Evolutionary conservation across 73 alveolate species (phyloP).

Genomic region (Tetrahymena borealis): DNA sequence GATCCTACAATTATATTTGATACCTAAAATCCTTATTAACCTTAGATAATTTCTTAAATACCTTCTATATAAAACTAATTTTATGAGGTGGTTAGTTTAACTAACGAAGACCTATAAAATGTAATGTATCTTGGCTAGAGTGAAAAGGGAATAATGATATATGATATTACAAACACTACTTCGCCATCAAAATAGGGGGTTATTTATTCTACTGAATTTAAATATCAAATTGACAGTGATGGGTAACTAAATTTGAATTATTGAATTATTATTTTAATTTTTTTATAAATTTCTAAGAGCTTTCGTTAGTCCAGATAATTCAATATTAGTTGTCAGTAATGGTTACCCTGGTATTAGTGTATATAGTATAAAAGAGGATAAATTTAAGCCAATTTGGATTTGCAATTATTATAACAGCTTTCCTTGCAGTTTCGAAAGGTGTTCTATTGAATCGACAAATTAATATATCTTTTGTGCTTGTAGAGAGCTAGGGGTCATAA

Average conservation of each 20-base stretch:
- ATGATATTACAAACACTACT: neutral
- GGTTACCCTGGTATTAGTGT: neutral
- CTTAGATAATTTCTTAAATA: neutral
- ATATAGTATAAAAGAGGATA: neutral
- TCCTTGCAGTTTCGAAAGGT: neutral
- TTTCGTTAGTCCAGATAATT: neutral
- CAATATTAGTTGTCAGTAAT: neutral
- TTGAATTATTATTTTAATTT: neutral
- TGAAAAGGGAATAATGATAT: neutral
- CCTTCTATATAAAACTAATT: neutral
- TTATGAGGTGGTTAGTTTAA: neutral
- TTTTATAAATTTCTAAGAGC: neutral
- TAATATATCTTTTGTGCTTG: neutral
- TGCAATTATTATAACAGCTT: neutral
- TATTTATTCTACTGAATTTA: no score
- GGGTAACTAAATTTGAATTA: neutral
- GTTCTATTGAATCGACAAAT: neutral
- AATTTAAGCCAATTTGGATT: neutral
- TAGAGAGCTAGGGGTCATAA: neutral
- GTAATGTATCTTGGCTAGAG: neutral
- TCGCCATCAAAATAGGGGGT: neutral
- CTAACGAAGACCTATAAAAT: neutral
- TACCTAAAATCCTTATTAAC: neutral
- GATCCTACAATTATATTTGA: neutral
- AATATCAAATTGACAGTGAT: neutral